phyloP scores from a whole-genome alignment of 2,329 filamentous ascomycete genomes.

The Alternaria panax region DNA sequence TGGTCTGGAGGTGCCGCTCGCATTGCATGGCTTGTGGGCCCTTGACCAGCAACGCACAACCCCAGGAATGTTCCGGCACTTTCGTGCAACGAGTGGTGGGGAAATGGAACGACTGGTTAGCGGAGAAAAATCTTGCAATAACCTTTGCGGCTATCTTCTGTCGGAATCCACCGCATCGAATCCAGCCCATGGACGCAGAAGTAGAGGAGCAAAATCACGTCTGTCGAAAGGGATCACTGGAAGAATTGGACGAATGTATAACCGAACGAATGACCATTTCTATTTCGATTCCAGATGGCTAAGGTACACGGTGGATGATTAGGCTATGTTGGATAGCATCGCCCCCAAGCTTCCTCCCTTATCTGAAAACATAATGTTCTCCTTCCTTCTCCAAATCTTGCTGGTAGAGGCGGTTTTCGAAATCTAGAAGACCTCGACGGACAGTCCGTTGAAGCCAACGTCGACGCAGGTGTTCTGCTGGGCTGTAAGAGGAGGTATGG shows the following conservation, averaged over 20 bases:
- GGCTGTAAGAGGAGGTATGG: neutral
- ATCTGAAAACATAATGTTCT: neutral
- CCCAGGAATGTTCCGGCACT: neutral
- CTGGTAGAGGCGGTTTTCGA: neutral
- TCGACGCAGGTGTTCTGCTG: neutral
- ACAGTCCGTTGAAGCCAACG: neutral
- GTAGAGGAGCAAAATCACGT: neutral
- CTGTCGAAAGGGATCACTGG: neutral
- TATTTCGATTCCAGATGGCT: neutral
- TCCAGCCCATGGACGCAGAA: neutral
- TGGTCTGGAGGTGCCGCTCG: neutral
- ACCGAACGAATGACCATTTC: neutral
- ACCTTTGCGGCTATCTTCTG: neutral
- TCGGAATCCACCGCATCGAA: neutral
- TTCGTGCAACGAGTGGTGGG: neutral
- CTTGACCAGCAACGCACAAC: neutral
- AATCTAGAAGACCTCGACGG: neutral
- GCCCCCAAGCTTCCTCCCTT: neutral
- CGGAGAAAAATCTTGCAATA: neutral
- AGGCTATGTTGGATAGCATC: neutral
- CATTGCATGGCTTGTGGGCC: neutral
- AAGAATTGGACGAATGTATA: accelerated
- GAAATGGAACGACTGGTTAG: neutral
- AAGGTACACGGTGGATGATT: neutral
- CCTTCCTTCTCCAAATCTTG: neutral